Evolutionary conservation across 768 basidiomycete species (phyloP).

Genomic region (Termitomyces bulborhizus): DNA sequence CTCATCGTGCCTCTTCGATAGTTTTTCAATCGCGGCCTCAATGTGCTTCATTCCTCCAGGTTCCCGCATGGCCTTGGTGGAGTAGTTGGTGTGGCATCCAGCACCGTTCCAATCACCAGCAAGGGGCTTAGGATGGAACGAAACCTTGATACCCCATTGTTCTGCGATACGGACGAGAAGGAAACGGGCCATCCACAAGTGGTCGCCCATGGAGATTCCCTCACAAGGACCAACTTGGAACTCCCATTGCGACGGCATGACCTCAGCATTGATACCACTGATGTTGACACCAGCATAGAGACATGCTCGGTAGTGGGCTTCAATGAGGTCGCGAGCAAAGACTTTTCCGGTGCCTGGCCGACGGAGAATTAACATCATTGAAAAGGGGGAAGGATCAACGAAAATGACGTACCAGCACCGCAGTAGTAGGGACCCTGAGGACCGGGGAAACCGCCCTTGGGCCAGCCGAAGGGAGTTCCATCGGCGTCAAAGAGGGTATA

Average conservation of each 20-base stretch:
- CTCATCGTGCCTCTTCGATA: slow-evolving; percentile 84
- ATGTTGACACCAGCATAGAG: slow-evolving; percentile 95
- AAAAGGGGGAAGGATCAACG: background rate
- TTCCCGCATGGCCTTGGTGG: slow-evolving; percentile 91
- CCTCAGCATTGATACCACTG: slow-evolving; percentile 98
- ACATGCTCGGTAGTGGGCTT: slow-evolving; percentile 98
- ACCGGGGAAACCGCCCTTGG: slow-evolving; percentile 98
- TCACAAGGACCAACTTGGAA: slow-evolving; percentile 99
- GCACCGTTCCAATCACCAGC: slow-evolving; percentile 99
- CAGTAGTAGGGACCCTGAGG: slow-evolving; percentile 99
- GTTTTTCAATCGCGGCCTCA: slow-evolving; percentile 90
- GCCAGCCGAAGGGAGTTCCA: slow-evolving; percentile 91
- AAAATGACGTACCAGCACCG: slow-evolving; percentile 73
- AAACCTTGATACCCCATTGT: slow-evolving; percentile 96
- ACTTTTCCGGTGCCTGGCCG: slow-evolving; percentile 87
- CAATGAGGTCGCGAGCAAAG: slow-evolving; percentile 96
- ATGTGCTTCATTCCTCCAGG: slow-evolving; percentile 90
- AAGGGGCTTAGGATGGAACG: slow-evolving; percentile 99
- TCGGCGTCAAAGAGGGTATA: slow-evolving; percentile 96
- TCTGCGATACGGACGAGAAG: slow-evolving; percentile 94
- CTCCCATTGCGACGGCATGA: slow-evolving; percentile 99
- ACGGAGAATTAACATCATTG: background rate
- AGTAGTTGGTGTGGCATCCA: slow-evolving; percentile 98
- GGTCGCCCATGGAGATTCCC: slow-evolving; percentile 98
- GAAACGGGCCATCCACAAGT: slow-evolving; percentile 98